Percentiles rank a stretch among this genome's conserved stretches.
These are phyloP conservation scores for Globisporangium spinosum DNA, from an alignment of 352 stramenopile species.

Conservation along the genomic window DNA sequence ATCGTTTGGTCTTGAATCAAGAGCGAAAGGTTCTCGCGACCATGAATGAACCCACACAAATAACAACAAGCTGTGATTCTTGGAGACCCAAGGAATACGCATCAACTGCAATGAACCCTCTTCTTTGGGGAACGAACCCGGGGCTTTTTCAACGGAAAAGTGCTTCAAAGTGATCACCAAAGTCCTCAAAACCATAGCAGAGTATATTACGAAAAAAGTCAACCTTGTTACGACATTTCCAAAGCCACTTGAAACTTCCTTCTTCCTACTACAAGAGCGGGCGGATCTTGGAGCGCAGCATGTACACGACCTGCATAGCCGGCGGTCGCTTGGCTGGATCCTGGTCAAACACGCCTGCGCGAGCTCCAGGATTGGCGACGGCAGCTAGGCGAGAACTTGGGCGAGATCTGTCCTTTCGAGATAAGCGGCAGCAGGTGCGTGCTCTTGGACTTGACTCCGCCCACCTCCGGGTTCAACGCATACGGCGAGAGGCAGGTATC, in stretches of 20 bases:
- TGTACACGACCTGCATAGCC: conserved; percentile 45
- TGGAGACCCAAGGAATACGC: too few relatives aligned
- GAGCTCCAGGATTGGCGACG: conserved; percentile 29
- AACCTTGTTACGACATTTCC: not conserved
- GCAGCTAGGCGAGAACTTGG: conserved; percentile 37
- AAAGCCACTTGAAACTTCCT: not conserved
- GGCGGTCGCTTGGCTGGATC: conserved; percentile 35
- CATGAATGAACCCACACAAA: too few relatives aligned
- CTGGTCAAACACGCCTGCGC: conserved; percentile 35
- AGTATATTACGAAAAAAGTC: not conserved
- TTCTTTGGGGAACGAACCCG: too few relatives aligned
- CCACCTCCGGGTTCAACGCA: conserved; percentile 17
- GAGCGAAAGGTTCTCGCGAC: too few relatives aligned
- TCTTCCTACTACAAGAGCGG: conserved; percentile 18
- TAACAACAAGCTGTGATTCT: too few relatives aligned
- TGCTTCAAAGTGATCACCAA: too few relatives aligned
- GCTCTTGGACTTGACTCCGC: conserved; percentile 10
- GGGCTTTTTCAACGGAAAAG: too few relatives aligned
- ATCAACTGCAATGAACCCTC: too few relatives aligned
- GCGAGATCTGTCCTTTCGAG: conserved; percentile 27
- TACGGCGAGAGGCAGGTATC: conserved; percentile 33
- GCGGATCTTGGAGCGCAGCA: conserved; percentile 41
- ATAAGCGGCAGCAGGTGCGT: conserved; percentile 33
- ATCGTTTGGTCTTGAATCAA: too few relatives aligned
- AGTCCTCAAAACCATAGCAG: not conserved